Conservation (phyloP, 768 basidiomycete genomes). For the Panaeolus papilionaceus region DNA sequence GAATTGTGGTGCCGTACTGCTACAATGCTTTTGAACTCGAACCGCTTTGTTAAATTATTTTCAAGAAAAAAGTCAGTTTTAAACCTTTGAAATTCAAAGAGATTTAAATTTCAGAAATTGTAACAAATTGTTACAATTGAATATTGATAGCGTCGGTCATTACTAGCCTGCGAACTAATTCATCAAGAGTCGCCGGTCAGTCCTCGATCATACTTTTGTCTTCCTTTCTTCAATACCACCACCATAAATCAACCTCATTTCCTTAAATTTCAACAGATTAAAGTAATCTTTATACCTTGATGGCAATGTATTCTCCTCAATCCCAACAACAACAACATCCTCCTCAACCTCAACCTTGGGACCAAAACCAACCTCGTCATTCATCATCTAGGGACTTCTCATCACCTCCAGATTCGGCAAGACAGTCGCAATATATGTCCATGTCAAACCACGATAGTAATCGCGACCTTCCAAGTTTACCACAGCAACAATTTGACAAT, state of each 20-base stretch:
- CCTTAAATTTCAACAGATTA: neutral
- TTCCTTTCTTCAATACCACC: conserved; percentile 22
- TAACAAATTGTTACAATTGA: neutral
- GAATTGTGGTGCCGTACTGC: neutral
- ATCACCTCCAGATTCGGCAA: conserved; percentile 28
- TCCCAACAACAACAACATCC: conserved; percentile 14
- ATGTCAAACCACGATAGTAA: conserved; percentile 27
- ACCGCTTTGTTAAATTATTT: neutral
- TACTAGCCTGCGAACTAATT: conserved; percentile 15
- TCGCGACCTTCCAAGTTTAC: conserved; percentile 34
- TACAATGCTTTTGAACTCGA: neutral
- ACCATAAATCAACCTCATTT: conserved; percentile 15
- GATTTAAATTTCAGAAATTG: neutral
- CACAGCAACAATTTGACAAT: conserved; percentile 40
- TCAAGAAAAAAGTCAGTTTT: neutral
- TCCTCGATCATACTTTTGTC: conserved; percentile 22
- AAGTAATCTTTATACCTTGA: conserved; percentile 14
- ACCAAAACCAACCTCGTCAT: conserved; percentile 32
- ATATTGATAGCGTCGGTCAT: conserved; percentile 18
- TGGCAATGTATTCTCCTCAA: conserved; percentile 34
- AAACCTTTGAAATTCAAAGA: neutral
- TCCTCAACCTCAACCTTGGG: conserved; percentile 26
- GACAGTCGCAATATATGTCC: conserved; percentile 38
- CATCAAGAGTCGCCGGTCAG: conserved; percentile 17
- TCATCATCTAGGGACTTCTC: conserved; percentile 34